Evolutionary conservation across 139 green algal genomes (phyloP), one percentile per base, ranked within the genome.

Genomic region (Prasinococcaceae sp.): DNA sequence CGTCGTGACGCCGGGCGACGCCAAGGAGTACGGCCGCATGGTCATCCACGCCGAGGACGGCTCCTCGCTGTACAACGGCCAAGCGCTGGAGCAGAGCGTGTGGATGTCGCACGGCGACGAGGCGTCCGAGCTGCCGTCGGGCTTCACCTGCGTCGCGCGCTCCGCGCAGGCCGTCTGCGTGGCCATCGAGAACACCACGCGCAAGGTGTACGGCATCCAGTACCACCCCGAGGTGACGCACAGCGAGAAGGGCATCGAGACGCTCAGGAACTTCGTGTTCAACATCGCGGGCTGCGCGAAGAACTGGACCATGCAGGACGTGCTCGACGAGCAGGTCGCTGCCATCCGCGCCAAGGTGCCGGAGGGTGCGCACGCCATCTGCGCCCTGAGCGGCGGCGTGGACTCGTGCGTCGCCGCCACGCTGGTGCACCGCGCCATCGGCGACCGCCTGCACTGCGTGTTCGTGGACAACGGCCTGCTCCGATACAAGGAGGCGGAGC

Each of bases 401-500:
- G 92, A 99, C 78, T 86, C 68, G 45, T 86, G 84, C 16, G 92
- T 99, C 14, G 92, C 92, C 0, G 92, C 92, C 25, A 93, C 84
- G 0, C 69, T 99, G 37, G 83, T 99, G 41, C 90, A 99, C 82
- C 24, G 65, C 67, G 80, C 92, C 8, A 63, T 98, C 47, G 86
- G 86, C 4, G 90, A 97, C 58, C 68, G 92, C 17, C 74, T 99
- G 72, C 92, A 99, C 78, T 99, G 92, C 61, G 79, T 94, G 20
- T 99, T 99, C 71, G 92, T 99, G 5, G 92, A 99, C 74, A 95
- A 99, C 55, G 92, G 92, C 10, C 79, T 99, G 32, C 73, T 99
- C 56, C 60, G 86, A 3, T 68, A 50, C 39, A 58, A 93, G 68
- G 90, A 99, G 74, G 68, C 57, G 17, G 76, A 94, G 66, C 80